Percentiles rank a stretch among this genome's conserved stretches.
These are phyloP conservation scores for Annulohypoxylon bovei DNA, from an alignment of 495 filamentous ascomycete species.

Conservation along the genomic window DNA sequence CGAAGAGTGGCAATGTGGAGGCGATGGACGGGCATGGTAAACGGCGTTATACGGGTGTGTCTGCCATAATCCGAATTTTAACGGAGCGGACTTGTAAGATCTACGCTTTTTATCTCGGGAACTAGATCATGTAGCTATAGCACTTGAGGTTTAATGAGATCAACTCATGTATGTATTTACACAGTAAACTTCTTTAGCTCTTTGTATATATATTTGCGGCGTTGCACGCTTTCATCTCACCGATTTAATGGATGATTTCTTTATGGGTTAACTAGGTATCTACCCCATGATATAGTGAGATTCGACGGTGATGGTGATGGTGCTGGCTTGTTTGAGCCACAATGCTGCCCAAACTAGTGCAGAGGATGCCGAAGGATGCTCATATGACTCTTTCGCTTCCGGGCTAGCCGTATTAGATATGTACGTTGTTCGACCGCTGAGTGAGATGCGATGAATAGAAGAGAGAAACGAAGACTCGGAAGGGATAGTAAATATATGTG, in stretches of 20 bases:
- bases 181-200: background rate
- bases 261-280: too few relatives aligned
- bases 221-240: background rate
- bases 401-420: background rate
- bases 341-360: background rate
- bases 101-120: background rate
- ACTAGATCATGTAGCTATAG: constrained; percentile 1
- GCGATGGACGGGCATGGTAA: background rate
- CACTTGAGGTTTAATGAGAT: background rate
- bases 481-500: background rate
- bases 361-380: background rate
- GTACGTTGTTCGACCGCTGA: background rate
- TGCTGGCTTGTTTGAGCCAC: too few relatives aligned
- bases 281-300: background rate
- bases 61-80: background rate
- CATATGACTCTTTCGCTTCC: background rate
- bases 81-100: background rate
- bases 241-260: too few relatives aligned
- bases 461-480: background rate
- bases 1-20: background rate
- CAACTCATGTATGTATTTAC: background rate
- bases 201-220: background rate
- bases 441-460: background rate
- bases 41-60: background rate
- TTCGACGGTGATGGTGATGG: background rate